phyloP scores from a whole-genome alignment of 768 basidiomycete species.

The Lactarius deliciosus region DNA sequence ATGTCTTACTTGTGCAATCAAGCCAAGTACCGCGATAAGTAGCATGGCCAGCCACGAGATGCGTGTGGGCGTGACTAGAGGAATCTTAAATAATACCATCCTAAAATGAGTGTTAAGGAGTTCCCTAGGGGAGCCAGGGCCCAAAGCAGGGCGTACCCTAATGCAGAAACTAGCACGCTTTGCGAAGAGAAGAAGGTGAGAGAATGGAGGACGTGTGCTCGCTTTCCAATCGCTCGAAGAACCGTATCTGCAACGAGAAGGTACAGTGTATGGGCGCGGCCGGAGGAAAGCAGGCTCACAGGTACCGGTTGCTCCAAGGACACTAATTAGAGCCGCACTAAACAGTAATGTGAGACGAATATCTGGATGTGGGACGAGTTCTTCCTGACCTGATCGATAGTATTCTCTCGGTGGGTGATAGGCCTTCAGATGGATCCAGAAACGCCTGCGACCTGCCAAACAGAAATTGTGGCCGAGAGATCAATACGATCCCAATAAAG shows the following conservation, averaged over 20 bases:
- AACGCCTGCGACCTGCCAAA: constrained; percentile 47
- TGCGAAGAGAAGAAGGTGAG: constrained; percentile 64
- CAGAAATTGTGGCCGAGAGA: constrained; percentile 73
- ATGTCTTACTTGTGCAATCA: constrained; percentile 42
- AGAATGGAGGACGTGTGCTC: constrained; percentile 72
- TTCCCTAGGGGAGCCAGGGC: background rate
- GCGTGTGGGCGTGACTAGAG: constrained; percentile 46
- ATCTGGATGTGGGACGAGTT: background rate
- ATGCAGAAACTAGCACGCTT: constrained; percentile 45
- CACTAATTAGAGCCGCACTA: constrained; percentile 63
- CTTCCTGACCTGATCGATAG: constrained; percentile 54
- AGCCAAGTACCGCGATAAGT: constrained; percentile 52
- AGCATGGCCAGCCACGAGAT: constrained; percentile 48
- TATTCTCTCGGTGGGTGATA: constrained; percentile 43
- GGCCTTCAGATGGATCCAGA: constrained; percentile 6
- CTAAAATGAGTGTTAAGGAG: constrained; percentile 34
- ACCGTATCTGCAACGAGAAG: constrained; percentile 39
- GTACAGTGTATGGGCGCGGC: background rate
- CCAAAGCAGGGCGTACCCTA: constrained; percentile 32
- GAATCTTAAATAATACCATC: constrained; percentile 44
- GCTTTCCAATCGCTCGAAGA: constrained; percentile 68
- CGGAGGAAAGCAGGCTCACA: constrained; percentile 46
- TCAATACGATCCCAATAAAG: constrained; percentile 74
- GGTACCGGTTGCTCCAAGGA: constrained; percentile 62
- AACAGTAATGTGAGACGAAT: background rate